Conservation (phyloP, 2,329 filamentous ascomycete species). For the Aspergillus fructus region DNA sequence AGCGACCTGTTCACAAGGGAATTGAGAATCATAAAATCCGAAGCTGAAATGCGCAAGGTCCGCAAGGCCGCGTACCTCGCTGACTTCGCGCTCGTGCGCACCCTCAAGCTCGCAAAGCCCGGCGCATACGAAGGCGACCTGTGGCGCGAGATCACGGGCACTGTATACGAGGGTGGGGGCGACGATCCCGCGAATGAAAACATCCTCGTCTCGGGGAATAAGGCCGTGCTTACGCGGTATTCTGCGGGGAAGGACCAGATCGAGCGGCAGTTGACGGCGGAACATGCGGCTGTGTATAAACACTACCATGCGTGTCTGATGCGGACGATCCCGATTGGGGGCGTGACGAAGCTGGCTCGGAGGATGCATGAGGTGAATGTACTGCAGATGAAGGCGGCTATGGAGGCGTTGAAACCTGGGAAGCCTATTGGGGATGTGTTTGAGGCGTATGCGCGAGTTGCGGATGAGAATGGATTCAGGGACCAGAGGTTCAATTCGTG, state of each 20-base stretch:
- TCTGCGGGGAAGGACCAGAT: constrained; percentile 32
- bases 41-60: constrained; percentile 28
- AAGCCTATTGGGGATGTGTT: constrained; percentile 28
- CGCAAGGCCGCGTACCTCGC: constrained; percentile 36
- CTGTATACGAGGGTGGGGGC: constrained; percentile 37
- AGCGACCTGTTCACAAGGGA: constrained; percentile 32
- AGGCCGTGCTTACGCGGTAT: constrained; percentile 34
- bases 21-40: constrained; percentile 34
- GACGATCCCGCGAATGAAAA: constrained; percentile 38
- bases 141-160: constrained; percentile 35
- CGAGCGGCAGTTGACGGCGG: constrained; percentile 33
- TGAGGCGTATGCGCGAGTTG: constrained; percentile 29
- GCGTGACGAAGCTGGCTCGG: constrained; percentile 27
- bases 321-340: constrained; percentile 32
- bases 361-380: constrained; percentile 28
- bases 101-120: constrained; percentile 36
- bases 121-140: constrained; percentile 38
- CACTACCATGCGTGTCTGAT: constrained; percentile 36
- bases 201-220: constrained; percentile 35
- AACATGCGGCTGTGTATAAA: constrained; percentile 35
- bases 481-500: constrained; percentile 32
- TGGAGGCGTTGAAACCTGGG: constrained; percentile 29
- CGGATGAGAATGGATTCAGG: constrained; percentile 31
- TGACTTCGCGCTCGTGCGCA: constrained; percentile 35
- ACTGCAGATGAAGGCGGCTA: constrained; percentile 28